Base-by-base conservation (phyloP, 2,329 filamentous ascomycete species). In the Emergomyces pasteurianus region DNA sequence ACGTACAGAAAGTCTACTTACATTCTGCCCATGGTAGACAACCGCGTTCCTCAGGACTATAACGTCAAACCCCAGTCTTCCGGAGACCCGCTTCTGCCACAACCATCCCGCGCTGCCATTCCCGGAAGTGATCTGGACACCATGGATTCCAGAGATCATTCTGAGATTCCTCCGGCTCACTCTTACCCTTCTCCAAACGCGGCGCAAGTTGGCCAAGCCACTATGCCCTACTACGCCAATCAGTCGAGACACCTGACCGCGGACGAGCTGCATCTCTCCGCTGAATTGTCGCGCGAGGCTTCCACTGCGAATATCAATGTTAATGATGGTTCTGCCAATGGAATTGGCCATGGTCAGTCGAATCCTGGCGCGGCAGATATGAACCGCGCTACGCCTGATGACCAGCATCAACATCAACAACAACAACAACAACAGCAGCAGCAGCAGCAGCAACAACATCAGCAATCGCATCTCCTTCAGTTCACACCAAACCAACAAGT, bases 201-300 rank as follows among this genome's bases (percentile, higher is more conserved):
- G 59, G 73, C 74, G 67, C 75, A 77, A 68, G 75, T 77, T 68
- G 69, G 69, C 47, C 75, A 77, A 66, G 73, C 73, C 47, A 67
- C 74, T 46, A 75, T 77, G 68, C 72, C 72, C 46, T 78, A 77
- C 67, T 76, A 76, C 65, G 67, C 69, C 55, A 75, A 74, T 63
- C 75, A 66, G 57, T 31, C 58, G 10, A 62, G 75, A 62, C 75
- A 77, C 64, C 65, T 76, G 66, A 77, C 75, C 54, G 69, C 77
- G 62, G 78, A 81, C 64, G 77, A 79, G 62, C 73, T 79, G 18
- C 71, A 73, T 61, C 70, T 79, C 49, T 74, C 74, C 18, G 78
- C 77, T 12, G 78, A 79, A 65, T 67, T 79, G 47, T 77, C 77
- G 63, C 77, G 77, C 62, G 75, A 75, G 65, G 70, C 77, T n/a